Evolutionary conservation across 176 grass and related monocot genomes (phyloP).

Genomic region (Carex kokanica): DNA sequence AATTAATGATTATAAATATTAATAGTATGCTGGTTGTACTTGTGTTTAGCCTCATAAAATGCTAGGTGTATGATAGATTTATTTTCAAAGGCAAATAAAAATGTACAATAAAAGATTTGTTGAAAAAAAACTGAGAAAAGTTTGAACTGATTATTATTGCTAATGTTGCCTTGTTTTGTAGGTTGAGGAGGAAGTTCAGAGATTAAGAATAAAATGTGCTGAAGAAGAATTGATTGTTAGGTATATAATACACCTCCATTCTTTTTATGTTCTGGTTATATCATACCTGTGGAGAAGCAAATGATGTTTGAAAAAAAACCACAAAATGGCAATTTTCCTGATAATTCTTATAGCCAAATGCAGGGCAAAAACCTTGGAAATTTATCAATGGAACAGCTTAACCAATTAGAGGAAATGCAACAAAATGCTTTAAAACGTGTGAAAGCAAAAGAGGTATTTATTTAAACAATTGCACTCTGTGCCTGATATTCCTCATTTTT

Average conservation of each 20-base stretch:
- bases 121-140: neutral
- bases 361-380: conserved; percentile 68
- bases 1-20: neutral
- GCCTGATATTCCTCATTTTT: neutral
- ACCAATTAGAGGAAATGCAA: conserved; percentile 52
- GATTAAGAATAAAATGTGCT: neutral
- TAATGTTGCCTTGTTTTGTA: neutral
- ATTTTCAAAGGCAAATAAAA: neutral
- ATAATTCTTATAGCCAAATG: conserved; percentile 54
- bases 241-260: neutral
- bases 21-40: neutral
- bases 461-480: neutral
- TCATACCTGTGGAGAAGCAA: neutral
- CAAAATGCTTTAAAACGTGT: conserved; percentile 44
- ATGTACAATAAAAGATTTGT: neutral
- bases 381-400: conserved; percentile 57
- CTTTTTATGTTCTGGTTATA: neutral
- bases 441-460: conserved; percentile 56
- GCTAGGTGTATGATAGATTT: neutral
- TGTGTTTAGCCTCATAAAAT: neutral
- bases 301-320: neutral
- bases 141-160: neutral
- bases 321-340: neutral
- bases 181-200: neutral
- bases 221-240: neutral